These are phyloP conservation scores for Ustanciosporium gigantosporum DNA, from an alignment of 1,284 basidiomycete species.

Conservation along the genomic window DNA sequence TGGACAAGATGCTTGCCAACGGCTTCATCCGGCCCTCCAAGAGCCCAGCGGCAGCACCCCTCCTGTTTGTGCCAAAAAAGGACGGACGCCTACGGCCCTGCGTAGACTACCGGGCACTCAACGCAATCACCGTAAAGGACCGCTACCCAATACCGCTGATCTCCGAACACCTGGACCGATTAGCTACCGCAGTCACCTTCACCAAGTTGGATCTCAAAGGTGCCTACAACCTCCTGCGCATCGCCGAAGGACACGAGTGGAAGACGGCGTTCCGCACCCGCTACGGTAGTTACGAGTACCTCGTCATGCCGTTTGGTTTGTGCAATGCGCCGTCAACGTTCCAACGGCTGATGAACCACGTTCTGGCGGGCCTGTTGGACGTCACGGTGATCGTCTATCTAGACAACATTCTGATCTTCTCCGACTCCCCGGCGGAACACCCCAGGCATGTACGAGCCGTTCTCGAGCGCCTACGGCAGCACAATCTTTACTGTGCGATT, in stretches of 20 bases:
- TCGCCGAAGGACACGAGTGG: neutral
- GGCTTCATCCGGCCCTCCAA: conserved; percentile 9
- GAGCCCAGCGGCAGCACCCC: neutral
- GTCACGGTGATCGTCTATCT: neutral
- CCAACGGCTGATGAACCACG: conserved; percentile 16
- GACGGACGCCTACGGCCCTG: conserved; percentile 1
- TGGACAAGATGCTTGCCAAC: conserved; percentile 3
- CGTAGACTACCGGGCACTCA: neutral
- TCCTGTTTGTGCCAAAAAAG: conserved; percentile 5
- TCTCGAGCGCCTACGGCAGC: neutral
- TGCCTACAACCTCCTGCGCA: neutral
- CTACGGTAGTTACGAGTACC: conserved; percentile 4
- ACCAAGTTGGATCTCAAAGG: conserved; percentile 3
- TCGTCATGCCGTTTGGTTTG: conserved; percentile 20
- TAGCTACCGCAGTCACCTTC: conserved; percentile 1
- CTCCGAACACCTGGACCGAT: conserved; percentile 3
- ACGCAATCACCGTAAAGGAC: conserved; percentile 3
- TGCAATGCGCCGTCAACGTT: conserved; percentile 20
- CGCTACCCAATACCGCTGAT: conserved; percentile 6
- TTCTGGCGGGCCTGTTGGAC: conserved; percentile 1
- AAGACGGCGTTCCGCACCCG: conserved; percentile 17
- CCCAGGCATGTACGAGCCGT: neutral
- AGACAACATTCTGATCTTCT: neutral
- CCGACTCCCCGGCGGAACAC: neutral
- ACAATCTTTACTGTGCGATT: neutral